These are phyloP conservation scores for Hymenoscyphus fraxineus DNA, from an alignment of 2,329 filamentous ascomycete genomes.

Conservation along the genomic window DNA sequence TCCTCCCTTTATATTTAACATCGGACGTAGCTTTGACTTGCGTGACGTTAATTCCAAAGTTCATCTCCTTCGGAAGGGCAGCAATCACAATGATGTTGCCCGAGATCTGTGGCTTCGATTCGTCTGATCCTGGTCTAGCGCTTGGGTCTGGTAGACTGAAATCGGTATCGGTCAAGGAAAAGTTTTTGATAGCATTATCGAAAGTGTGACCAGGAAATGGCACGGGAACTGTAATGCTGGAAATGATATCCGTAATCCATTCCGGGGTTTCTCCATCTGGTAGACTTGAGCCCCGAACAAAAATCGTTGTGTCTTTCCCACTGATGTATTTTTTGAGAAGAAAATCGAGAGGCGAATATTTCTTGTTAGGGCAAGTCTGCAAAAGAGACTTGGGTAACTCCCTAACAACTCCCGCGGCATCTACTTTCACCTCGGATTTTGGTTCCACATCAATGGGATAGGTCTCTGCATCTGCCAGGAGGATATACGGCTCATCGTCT, in stretches of 20 bases:
- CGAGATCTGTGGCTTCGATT: slow-evolving; percentile 73
- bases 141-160: slow-evolving; percentile 80
- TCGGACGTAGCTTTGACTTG: slow-evolving; percentile 73
- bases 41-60: slow-evolving; percentile 76
- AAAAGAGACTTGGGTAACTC: slow-evolving; percentile 72
- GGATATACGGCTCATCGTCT: slow-evolving; percentile 66
- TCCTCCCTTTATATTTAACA: slow-evolving; percentile 71
- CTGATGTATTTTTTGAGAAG: slow-evolving; percentile 79
- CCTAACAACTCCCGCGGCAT: slow-evolving; percentile 68
- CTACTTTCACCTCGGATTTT: slow-evolving; percentile 61
- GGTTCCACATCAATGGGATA: slow-evolving; percentile 64
- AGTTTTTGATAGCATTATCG: slow-evolving; percentile 80
- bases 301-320: slow-evolving; percentile 73
- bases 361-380: slow-evolving; percentile 68
- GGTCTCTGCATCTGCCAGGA: slow-evolving; percentile 73
- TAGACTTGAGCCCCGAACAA: slow-evolving; percentile 72
- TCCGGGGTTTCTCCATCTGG: slow-evolving; percentile 65
- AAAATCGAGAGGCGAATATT: slow-evolving; percentile 78
- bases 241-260: slow-evolving; percentile 79
- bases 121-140: slow-evolving; percentile 70
- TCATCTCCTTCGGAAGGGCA: slow-evolving; percentile 77
- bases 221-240: slow-evolving; percentile 77
- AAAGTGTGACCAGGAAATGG: slow-evolving; percentile 79
- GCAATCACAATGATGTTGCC: slow-evolving; percentile 79
- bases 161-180: slow-evolving; percentile 79